Percentiles rank a stretch among this genome's conserved stretches.
Evolutionary conservation across 331 rosid species (phyloP).

Genomic region (Prunus yedoensis): DNA sequence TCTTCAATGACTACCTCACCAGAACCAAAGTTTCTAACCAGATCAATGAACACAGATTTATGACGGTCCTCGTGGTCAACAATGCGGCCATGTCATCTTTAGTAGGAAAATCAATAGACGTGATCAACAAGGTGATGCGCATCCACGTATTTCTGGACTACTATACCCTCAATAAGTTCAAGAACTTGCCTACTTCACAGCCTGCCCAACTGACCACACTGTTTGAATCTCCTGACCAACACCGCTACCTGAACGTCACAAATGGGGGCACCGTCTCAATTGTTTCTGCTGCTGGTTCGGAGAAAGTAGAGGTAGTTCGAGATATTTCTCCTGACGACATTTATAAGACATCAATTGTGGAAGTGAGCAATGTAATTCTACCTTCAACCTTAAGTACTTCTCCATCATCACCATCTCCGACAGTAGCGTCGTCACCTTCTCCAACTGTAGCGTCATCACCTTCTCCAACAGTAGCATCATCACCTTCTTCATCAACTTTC

Average conservation of each 20-base stretch:
- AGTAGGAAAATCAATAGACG: background rate
- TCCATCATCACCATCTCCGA: background rate
- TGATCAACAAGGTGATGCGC: background rate
- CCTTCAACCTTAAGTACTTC: background rate
- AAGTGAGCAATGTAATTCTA: background rate
- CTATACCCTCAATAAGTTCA: background rate
- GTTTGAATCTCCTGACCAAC: background rate
- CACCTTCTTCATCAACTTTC: conserved; percentile 12
- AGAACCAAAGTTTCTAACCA: background rate
- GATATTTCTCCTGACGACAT: background rate
- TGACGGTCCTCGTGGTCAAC: background rate
- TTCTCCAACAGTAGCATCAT: background rate
- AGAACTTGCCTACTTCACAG: background rate
- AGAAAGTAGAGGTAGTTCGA: background rate
- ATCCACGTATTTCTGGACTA: conserved; percentile 2
- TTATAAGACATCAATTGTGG: background rate
- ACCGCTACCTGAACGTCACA: background rate
- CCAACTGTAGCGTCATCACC: background rate
- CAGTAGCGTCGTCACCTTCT: background rate
- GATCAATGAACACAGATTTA: background rate
- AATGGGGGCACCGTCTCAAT: background rate
- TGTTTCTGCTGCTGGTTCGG: background rate
- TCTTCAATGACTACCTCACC: conserved; percentile 1
- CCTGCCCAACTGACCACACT: background rate
- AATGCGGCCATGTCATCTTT: background rate